Conservation (phyloP, 2,329 filamentous ascomycete genomes). For the Madurella fahalii region DNA sequence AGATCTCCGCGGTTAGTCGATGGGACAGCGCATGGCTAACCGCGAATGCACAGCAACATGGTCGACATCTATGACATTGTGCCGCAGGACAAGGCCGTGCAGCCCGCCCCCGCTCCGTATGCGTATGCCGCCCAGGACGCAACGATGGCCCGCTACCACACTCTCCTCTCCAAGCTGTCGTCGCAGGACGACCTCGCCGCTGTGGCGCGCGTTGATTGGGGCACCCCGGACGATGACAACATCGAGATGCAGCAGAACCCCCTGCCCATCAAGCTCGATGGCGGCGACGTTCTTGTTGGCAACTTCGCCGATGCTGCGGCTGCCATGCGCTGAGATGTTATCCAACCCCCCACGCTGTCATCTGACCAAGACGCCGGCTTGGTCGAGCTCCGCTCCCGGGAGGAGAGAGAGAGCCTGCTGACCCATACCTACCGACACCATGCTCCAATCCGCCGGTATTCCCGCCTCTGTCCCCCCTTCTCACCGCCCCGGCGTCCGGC, state of each 20-base stretch:
- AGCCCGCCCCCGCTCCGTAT: conserved; percentile 30
- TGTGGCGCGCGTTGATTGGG: conserved; percentile 53
- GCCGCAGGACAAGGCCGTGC: conserved; percentile 44
- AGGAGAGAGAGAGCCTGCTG: not conserved
- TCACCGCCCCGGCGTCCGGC: not conserved
- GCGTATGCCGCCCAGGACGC: conserved; percentile 53
- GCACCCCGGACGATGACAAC: conserved; percentile 47
- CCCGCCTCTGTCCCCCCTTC: not conserved
- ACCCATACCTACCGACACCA: conserved; percentile 5
- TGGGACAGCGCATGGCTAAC: conserved; percentile 23
- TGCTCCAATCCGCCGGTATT: not conserved
- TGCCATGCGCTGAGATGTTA: conserved; percentile 40
- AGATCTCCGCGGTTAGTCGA: not conserved
- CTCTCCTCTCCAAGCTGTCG: conserved; percentile 57
- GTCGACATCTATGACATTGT: conserved; percentile 65
- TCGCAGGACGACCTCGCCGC: conserved; percentile 41
- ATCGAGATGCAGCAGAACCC: conserved; percentile 41
- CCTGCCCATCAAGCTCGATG: conserved; percentile 36
- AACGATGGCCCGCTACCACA: conserved; percentile 55
- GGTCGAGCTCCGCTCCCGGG: not conserved
- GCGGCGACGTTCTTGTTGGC: conserved; percentile 48
- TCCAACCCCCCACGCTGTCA: not conserved
- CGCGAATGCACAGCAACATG: conserved; percentile 50
- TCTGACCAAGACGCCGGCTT: not conserved
- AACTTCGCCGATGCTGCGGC: conserved; percentile 58